A percentile compares a stretch with the other conserved stretches of the same genome.
phyloP scores from a whole-genome alignment of 148 eudicot genomes.

The Agrostemma githago region DNA sequence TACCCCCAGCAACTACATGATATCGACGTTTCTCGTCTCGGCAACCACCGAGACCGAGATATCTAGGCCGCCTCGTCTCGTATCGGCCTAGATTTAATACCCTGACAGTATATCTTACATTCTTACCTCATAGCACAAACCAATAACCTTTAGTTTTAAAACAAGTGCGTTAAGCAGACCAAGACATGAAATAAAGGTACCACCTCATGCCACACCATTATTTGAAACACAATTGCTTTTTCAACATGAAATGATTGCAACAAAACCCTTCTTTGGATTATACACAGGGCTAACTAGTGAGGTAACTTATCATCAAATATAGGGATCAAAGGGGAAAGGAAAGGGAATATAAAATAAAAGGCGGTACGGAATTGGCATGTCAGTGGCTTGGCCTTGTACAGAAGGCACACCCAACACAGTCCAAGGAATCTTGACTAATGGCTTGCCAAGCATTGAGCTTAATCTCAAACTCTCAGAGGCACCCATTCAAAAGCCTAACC shows the following conservation, averaged over 20 bases:
- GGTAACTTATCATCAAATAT: no score
- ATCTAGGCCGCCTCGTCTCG: no score
- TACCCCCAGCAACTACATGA: background rate
- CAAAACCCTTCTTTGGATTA: background rate
- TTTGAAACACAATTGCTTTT: no score
- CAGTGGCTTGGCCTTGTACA: background rate
- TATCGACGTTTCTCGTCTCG: no score
- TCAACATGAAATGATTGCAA: background rate
- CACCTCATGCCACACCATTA: background rate
- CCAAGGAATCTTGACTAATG: background rate
- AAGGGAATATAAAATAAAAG: background rate
- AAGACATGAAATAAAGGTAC: background rate
- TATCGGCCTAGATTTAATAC: no score
- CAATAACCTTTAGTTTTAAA: background rate
- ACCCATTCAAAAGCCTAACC: background rate
- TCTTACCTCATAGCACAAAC: background rate
- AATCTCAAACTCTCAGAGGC: background rate
- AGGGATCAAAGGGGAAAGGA: background rate
- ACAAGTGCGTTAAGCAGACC: background rate
- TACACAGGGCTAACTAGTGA: background rate
- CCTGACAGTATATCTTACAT: no score
- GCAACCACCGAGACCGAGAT: no score
- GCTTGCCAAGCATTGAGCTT: background rate
- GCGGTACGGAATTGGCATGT: background rate
- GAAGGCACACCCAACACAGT: background rate